phyloP scores from a whole-genome alignment of 768 basidiomycete genomes.

The Cubamyces sp. region DNA sequence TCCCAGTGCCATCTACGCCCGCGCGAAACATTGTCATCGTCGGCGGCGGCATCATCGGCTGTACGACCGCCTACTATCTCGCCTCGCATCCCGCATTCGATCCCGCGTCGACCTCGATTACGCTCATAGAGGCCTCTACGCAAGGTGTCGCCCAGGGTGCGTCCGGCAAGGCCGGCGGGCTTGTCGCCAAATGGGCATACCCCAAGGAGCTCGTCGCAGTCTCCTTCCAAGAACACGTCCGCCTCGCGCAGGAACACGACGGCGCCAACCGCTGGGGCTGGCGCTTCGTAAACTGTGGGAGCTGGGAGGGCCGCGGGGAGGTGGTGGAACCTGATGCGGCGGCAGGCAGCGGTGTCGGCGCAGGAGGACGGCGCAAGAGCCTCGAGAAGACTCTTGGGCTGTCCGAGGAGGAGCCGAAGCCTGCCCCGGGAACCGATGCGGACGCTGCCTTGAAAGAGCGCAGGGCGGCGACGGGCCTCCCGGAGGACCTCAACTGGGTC shows the following conservation, averaged over 20 bases:
- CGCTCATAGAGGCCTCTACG: conserved; percentile 72
- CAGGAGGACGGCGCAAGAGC: conserved; percentile 45
- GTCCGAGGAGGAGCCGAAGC: conserved; percentile 13
- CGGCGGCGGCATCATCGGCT: conserved; percentile 88
- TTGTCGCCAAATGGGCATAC: conserved; percentile 84
- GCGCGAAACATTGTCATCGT: conserved; percentile 64
- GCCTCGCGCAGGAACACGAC: conserved; percentile 67
- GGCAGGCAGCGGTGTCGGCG: conserved; percentile 34
- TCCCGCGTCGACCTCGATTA: conserved; percentile 47
- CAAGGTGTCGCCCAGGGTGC: conserved; percentile 76
- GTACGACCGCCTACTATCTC: conserved; percentile 82
- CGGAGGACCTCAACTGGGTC: conserved; percentile 40
- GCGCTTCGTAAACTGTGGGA: conserved; percentile 72
- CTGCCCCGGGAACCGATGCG: too few species aligned
- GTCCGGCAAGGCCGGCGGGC: conserved; percentile 83
- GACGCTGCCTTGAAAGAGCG: background rate
- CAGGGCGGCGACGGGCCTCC: conserved; percentile 30
- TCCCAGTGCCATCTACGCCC: background rate
- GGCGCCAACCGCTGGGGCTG: conserved; percentile 84
- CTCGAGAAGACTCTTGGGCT: conserved; percentile 61
- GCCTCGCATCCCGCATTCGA: conserved; percentile 57
- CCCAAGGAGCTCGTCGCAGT: conserved; percentile 69
- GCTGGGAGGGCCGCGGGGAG: conserved; percentile 71
- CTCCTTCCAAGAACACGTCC: conserved; percentile 76
- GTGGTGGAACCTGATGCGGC: conserved; percentile 11